Base-by-base conservation (phyloP, 257 asterid genomes). In the Lantana camara region DNA sequence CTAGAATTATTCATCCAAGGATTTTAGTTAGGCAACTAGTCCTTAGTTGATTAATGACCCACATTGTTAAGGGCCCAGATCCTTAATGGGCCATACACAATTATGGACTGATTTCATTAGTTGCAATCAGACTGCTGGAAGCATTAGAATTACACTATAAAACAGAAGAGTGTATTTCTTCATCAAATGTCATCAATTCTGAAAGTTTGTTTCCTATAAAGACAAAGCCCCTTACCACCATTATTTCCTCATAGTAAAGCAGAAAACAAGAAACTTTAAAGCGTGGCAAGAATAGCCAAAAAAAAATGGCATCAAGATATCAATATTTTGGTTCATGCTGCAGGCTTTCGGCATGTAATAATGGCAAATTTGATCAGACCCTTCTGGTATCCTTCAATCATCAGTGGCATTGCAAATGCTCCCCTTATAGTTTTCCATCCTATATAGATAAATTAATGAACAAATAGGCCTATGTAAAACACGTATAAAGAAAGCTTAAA, bases 401-500 rank as follows among this genome's bases (percentile, higher is more conserved):
- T 94, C 85, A 83, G 57, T 23, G 95, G 97, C 97, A 94, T 94
- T 48, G 78, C 99, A 7, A 88, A 14, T 1, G 99, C 99, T 47
- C 96, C 97, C 73, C 80, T 90, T 68, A 90, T 88, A 1, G 97
- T 84, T 77, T 94, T 94, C 99, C 97, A 94, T 48, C 99, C 99
- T 94, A 74, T 1, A 41, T 7, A 7, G 15, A 16, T n/a, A 44
- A 0, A 13, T 2, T n/a, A 4, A 44, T 44, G 0, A 14, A 3
- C 4, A 12, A 5, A 44, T 0, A 12, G 1, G 15, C 5, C 14
- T 13, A n/a, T 15, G 16, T 27, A 41, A 17, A 17, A 20, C 1
- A 12, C 8, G 30, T 7, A n/a, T n/a, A 9, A 45, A 9, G 32
- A 16, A 46, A 23, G 44, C 22, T 24, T 21, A 59, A 9, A 1